These are phyloP conservation scores for Ogataea methanolica DNA, from an alignment of 805 yeast genomes.

Conservation along the genomic window DNA sequence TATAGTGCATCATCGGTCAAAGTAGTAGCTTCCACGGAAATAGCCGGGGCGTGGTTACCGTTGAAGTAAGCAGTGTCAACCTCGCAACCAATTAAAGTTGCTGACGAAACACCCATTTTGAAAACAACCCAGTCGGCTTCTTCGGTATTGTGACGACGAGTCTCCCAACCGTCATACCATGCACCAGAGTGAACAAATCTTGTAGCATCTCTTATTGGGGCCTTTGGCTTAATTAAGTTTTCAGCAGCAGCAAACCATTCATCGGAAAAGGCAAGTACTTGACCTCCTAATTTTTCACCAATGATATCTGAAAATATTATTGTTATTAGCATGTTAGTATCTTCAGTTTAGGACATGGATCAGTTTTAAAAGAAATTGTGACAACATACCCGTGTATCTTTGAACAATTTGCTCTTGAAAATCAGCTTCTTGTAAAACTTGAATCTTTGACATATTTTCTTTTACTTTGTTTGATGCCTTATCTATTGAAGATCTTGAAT, in stretches of 20 bases:
- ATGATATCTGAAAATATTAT: slow-evolving; percentile 54
- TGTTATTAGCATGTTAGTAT: neutral
- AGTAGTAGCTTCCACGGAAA: slow-evolving; percentile 72
- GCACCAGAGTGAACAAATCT: slow-evolving; percentile 83
- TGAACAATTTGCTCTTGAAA: slow-evolving; percentile 45
- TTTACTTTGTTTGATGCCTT: too few relatives aligned
- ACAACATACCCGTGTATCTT: slow-evolving; percentile 44
- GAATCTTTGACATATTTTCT: neutral
- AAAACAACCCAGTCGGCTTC: slow-evolving; percentile 86
- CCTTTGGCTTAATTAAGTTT: slow-evolving; percentile 74
- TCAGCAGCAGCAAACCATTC: slow-evolving; percentile 96
- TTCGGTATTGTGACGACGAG: slow-evolving; percentile 84
- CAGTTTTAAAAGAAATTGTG: neutral
- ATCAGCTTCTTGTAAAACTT: slow-evolving; percentile 25
- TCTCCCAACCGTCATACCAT: slow-evolving; percentile 99
- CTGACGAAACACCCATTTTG: slow-evolving; percentile 78
- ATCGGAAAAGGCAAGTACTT: slow-evolving; percentile 65
- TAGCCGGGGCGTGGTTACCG: slow-evolving; percentile 92
- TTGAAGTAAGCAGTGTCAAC: slow-evolving; percentile 91
- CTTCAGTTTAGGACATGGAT: neutral
- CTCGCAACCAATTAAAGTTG: slow-evolving; percentile 76
- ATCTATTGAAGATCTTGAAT: too few relatives aligned
- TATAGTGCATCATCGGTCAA: slow-evolving; percentile 32
- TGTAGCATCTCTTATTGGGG: slow-evolving; percentile 79
- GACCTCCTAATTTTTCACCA: slow-evolving; percentile 81